Percentiles rank a stretch among this genome's conserved stretches.
Evolutionary conservation across 768 basidiomycete species (phyloP).

Genomic region (Candolleomyces eurysporus): DNA sequence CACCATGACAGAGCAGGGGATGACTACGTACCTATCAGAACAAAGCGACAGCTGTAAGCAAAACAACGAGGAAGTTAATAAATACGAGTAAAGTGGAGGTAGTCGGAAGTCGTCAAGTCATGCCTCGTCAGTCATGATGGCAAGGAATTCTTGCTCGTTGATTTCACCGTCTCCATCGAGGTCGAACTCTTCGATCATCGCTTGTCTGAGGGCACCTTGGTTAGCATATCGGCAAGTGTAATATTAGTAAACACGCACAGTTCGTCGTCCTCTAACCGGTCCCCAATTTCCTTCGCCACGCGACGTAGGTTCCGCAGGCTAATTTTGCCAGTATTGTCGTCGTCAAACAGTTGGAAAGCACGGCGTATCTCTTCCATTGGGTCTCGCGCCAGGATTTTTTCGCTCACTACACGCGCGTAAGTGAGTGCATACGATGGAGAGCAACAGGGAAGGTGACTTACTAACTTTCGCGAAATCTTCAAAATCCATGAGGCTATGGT

Average conservation of each 20-base stretch:
- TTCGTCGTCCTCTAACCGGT: conserved; percentile 93
- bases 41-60: neutral
- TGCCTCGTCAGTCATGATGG: conserved; percentile 94
- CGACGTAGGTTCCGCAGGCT: conserved; percentile 84
- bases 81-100: neutral
- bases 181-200: conserved; percentile 99
- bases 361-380: conserved; percentile 95
- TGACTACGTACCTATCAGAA: neutral
- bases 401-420: conserved; percentile 68
- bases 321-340: conserved; percentile 94
- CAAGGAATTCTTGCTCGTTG: conserved; percentile 93
- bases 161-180: conserved; percentile 98
- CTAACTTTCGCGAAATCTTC: conserved; percentile 95
- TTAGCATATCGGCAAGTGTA: neutral
- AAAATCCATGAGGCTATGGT: conserved; percentile 83
- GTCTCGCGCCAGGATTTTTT: conserved; percentile 89
- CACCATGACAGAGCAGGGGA: neutral
- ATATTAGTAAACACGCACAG: conserved; percentile 58
- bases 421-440: conserved; percentile 11
- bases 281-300: conserved; percentile 96
- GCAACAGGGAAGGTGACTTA: conserved; percentile 34
- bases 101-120: conserved; percentile 25
- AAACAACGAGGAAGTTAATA: neutral
- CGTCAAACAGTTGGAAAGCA: conserved; percentile 96
- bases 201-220: conserved; percentile 63